Percentiles rank a stretch among this genome's conserved stretches.
These are phyloP conservation scores for Myochromella boudieri DNA, from an alignment of 768 basidiomycete genomes.

Conservation along the genomic window DNA sequence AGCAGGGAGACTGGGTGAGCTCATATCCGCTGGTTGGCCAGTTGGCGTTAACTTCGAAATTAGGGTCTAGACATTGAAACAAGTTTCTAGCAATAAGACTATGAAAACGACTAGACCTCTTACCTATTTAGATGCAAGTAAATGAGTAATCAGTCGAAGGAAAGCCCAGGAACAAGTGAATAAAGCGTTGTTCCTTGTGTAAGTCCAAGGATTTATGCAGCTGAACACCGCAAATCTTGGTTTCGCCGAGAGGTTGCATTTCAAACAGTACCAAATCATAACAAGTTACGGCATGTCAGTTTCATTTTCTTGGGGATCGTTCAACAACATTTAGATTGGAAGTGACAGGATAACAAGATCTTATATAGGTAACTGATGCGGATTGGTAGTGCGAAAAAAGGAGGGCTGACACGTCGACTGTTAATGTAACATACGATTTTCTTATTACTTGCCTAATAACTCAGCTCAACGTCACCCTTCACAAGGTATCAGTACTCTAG, in stretches of 20 bases:
- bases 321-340: constrained; percentile 9
- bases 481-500: constrained; percentile 14
- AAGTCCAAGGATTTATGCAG: not conserved
- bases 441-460: constrained; percentile 37
- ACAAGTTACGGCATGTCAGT: not conserved
- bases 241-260: constrained; percentile 11
- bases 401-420: no score
- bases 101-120: not conserved
- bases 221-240: no score
- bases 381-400: no score
- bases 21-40: constrained; percentile 27
- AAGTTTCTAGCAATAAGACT: not conserved
- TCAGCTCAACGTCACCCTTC: constrained; percentile 63
- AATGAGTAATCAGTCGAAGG: not conserved
- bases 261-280: constrained; percentile 37
- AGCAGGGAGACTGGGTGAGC: constrained; percentile 40
- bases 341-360: constrained; percentile 1
- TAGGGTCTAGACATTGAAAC: not conserved
- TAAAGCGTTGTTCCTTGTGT: constrained; percentile 2
- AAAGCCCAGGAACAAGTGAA: constrained; percentile 8
- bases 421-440: not conserved
- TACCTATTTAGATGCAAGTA: constrained; percentile 11
- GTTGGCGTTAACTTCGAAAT: constrained; percentile 4
- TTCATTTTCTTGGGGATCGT: constrained; percentile 2
- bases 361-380: no score